Conservation (phyloP, 805 yeast species). For the Hanseniaspora clermontiae region DNA sequence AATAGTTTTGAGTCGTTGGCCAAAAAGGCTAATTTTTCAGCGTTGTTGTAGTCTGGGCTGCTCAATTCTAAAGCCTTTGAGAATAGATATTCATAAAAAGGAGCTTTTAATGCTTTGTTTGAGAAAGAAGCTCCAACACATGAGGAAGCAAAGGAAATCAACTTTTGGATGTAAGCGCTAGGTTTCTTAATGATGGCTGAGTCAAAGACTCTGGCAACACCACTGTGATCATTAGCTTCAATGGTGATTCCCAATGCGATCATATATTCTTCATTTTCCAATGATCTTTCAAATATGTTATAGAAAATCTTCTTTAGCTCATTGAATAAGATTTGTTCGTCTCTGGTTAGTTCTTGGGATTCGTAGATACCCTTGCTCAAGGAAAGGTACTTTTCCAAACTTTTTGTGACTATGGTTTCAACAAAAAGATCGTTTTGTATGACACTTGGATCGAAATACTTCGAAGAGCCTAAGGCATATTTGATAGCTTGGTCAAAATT, state of each 20-base stretch:
- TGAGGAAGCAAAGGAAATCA: conserved; percentile 63
- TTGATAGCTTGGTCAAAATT: conserved; percentile 84
- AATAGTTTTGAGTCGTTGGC: conserved; percentile 68
- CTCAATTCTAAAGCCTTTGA: conserved; percentile 43
- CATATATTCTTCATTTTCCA: conserved; percentile 53
- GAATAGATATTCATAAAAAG: conserved; percentile 52
- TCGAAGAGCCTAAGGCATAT: conserved; percentile 76
- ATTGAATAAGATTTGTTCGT: conserved; percentile 35
- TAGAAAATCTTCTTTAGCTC: conserved; percentile 64
- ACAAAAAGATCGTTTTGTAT: conserved; percentile 66
- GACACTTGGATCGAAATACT: conserved; percentile 52
- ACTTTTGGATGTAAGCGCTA: conserved; percentile 41
- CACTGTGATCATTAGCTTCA: conserved; percentile 77
- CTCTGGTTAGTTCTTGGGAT: conserved; percentile 24
- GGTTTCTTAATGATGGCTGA: conserved; percentile 29
- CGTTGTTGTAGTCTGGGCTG: conserved; percentile 67
- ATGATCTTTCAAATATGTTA: conserved; percentile 73
- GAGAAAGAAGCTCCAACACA: conserved; percentile 57
- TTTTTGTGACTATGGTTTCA: conserved; percentile 86
- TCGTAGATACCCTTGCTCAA: conserved; percentile 37
- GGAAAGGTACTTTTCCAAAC: conserved; percentile 69
- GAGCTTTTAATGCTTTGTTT: conserved; percentile 52
- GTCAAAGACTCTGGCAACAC: conserved; percentile 48
- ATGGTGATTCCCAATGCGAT: conserved; percentile 83
- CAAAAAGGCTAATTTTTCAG: conserved; percentile 78